These are phyloP conservation scores for Saccharum officinarum DNA, from an alignment of 176 grass and related monocot genomes.

Conservation along the genomic window DNA sequence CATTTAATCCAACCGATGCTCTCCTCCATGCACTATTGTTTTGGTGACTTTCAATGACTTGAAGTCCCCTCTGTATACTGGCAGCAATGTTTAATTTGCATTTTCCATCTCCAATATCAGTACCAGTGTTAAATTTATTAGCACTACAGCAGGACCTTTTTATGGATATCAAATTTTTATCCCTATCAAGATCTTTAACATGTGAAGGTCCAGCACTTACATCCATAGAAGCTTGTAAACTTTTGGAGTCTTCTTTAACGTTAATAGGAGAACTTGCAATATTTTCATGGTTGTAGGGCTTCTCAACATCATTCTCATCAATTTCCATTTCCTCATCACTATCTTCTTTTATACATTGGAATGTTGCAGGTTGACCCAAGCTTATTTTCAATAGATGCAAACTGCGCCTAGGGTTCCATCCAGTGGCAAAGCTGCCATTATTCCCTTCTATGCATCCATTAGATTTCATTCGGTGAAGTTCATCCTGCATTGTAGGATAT, in stretches of 20 bases:
- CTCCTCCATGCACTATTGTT: conserved; percentile 64
- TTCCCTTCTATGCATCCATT: conserved; percentile 51
- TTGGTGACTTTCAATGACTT: conserved; percentile 73
- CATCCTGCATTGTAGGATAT: conserved; percentile 60
- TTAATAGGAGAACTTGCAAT: conserved; percentile 37
- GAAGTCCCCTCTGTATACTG: conserved; percentile 84
- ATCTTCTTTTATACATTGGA: conserved; percentile 84
- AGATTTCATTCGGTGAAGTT: conserved; percentile 92
- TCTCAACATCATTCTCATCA: conserved; percentile 92
- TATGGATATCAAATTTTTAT: conserved; percentile 31
- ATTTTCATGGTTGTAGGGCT: conserved; percentile 43
- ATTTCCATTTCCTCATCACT: conserved; percentile 98
- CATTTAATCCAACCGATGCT: conserved; percentile 75
- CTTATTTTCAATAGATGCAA: conserved; percentile 91
- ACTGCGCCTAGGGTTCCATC: conserved; percentile 81
- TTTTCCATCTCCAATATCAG: conserved; percentile 23
- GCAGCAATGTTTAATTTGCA: conserved; percentile 61
- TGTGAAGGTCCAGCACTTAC: conserved; percentile 25
- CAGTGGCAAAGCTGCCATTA: conserved; percentile 53
- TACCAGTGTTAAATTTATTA: conserved; percentile 14
- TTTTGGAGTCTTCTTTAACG: conserved; percentile 25
- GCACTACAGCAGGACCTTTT: conserved; percentile 47
- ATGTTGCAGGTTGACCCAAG: conserved; percentile 60
- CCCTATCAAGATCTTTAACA: conserved; percentile 34
- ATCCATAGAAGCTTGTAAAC: conserved; percentile 21